phyloP scores from a whole-genome alignment of 441 rosid species.

The Erodium trifolium region DNA sequence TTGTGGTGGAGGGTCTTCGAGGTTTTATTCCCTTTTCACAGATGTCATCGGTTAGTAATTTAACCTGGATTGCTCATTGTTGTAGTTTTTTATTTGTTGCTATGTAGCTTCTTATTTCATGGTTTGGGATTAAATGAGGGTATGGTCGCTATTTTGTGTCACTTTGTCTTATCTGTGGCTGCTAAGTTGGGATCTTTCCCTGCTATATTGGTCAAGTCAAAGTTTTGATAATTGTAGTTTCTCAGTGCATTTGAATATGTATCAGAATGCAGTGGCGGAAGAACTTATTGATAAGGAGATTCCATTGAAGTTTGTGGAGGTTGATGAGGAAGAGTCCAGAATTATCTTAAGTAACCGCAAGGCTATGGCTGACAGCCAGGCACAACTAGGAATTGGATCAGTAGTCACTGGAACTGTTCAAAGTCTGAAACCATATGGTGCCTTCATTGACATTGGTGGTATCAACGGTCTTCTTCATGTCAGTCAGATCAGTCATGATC shows the following conservation, averaged over 20 bases:
- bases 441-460: conserved; percentile 95
- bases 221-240: too few relatives aligned
- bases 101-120: too few relatives aligned
- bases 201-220: too few relatives aligned
- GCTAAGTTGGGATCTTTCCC: too few relatives aligned
- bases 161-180: too few relatives aligned
- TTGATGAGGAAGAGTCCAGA: conserved; percentile 87
- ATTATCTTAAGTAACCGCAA: conserved; percentile 93
- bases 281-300: conserved; percentile 77
- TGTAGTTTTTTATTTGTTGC: not conserved
- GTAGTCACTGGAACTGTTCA: conserved; percentile 86
- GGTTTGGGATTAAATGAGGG: too few relatives aligned
- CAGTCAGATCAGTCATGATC: conserved; percentile 94
- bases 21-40: conserved; percentile 98
- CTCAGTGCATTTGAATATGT: not conserved
- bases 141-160: too few relatives aligned
- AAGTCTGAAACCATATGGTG: conserved; percentile 96
- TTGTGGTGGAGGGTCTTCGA: conserved; percentile 68
- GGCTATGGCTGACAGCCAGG: conserved; percentile 96
- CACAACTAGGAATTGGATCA: conserved; percentile 92
- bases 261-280: conserved; percentile 73
- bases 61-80: conserved; percentile 9
- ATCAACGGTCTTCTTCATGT: conserved; percentile 95
- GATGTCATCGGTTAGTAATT: conserved; percentile 61
- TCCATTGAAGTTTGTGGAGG: conserved; percentile 87